Base-by-base conservation (phyloP, 345 rosid genomes). In the Clarkia xantiana region DNA sequence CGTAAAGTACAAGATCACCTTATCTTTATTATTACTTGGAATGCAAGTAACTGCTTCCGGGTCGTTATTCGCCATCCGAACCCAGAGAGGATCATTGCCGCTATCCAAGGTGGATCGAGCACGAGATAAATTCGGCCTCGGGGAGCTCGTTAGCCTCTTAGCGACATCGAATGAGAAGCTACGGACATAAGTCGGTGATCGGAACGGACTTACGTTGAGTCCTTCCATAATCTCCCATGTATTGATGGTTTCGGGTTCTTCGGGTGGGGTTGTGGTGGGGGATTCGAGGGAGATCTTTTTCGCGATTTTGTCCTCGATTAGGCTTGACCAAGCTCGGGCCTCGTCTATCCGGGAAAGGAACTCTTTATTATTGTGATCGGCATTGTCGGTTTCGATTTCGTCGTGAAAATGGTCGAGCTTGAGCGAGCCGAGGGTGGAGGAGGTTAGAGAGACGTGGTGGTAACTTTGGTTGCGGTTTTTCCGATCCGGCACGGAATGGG, bases 191-290 rank as follows among this genome's bases (percentile, higher is more conserved):
- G n/a, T 15, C 5, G 78, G 74, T 23, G 76, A 56, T 16, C 65
- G 63, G 9, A 49, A 36, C 49, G 80, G 83, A 22, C 73, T 74
- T 4, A 40, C 29, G 64, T 86, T 93, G 47, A 86, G 89, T 11
- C 96, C 98, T 45, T 65, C 94, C 98, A 86, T 86, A 58, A 91
- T 54, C 49, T 91, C 96, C 98, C 98, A 91, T 0, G 87, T 50
- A 53, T 91, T 91, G 67, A 86, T 91, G 12, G 73, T 86, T 57
- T 91, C 98, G 0, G 96, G 98, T 79, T 91, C 98, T 0, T 94
- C 98, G 0, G 94, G 98, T 2, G 94, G 96, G 2, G 36, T 29
- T 29, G 8, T 29, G 36, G 8, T 5, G 7, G 36, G 36, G 36
- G 36, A 5, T 29, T 29, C 7, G 36, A 29, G 36, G 36, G 5